Base-by-base conservation (phyloP, 148 eudicot genomes). In the Heliosperma pusillum region DNA sequence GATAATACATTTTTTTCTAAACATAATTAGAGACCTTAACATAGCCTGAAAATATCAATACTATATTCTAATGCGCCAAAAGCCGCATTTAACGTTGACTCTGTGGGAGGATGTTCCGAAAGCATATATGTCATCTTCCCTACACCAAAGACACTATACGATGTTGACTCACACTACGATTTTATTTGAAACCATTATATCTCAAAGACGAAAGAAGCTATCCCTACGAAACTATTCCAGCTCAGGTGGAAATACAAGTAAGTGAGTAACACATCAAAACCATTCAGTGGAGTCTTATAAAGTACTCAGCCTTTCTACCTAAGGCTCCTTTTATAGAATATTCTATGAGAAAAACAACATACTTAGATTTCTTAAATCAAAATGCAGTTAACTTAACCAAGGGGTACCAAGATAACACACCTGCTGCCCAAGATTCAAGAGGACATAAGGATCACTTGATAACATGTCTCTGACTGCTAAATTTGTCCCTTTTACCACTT, bases 391-490 rank as follows among this genome's bases (percentile, higher is more conserved):
- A 36, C 42, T 36, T 36, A 10, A 36, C 10, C 42, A 36, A 36
- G 42, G 42, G 42, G 52, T 67, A 33, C 29, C 11, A 45, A 45
- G 56, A 61, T 27, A 57, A 79, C 88, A 72, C 52, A 94, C 98
- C 97, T 94, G 97, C 36, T 88, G 82, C 42, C 97, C 97, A 60
- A 94, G 86, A 70, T 76, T 84, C 74, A 94, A 85, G 73, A 91
- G 81, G 56, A 91, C 98, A 74, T 94, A 94, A 55, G 98, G 98
- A 72, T 94, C 98, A 78, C 98, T 94, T 56, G 98, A 82, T 74
- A 90, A 78, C 91, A 94, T 87, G 79, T 94, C 98, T 87, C 98
- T 89, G 66, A 94, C 75, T 24, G 97, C 98, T 74, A 94, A 76
- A 86, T 91, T 94, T 42, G 85, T 86, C 76, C 98, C 98, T 83